phyloP scores from a whole-genome alignment of 1,139 yeast species.

The Saccharomyces pastorianus region DNA sequence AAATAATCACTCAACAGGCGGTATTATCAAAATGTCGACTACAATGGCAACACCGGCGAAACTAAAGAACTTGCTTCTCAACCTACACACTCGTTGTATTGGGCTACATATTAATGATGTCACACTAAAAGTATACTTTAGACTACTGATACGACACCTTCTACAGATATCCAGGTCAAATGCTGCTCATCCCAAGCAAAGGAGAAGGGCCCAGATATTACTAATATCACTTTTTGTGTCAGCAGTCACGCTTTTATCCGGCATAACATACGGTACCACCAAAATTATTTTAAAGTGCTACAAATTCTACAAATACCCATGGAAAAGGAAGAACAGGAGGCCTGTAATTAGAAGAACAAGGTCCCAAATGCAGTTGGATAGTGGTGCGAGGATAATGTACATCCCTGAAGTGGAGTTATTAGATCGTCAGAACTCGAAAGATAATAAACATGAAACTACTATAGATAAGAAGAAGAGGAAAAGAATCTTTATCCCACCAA shows the following conservation, averaged over 20 bases:
- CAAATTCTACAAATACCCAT: constrained; percentile 4
- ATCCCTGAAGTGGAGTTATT: constrained; percentile 34
- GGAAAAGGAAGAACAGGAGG: constrained; percentile 6
- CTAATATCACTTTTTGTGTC: constrained; percentile 13
- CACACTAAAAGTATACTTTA: constrained; percentile 12
- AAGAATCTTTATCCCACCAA: constrained; percentile 34
- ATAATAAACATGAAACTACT: constrained; percentile 12
- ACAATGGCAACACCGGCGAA: not conserved
- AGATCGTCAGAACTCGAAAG: constrained; percentile 6
- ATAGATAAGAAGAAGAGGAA: constrained; percentile 26
- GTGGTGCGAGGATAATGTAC: constrained; percentile 52
- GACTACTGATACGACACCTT: constrained; percentile 18
- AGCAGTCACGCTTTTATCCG: constrained; percentile 8
- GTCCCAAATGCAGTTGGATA: constrained; percentile 34
- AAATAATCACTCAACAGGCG: too few species aligned
- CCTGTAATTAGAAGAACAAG: constrained; percentile 20
- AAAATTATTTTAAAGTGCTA: constrained; percentile 3
- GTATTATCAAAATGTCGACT: not conserved
- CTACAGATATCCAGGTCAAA: constrained; percentile 17
- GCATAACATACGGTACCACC: constrained; percentile 6
- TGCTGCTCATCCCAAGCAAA: constrained; percentile 13
- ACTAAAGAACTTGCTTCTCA: constrained; percentile 8
- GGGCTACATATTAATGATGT: constrained; percentile 19
- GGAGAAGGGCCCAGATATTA: constrained; percentile 22
- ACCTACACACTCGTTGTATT: constrained; percentile 14